Evolutionary conservation across 768 basidiomycete genomes (phyloP).

Genomic region (Pholiota conissans): DNA sequence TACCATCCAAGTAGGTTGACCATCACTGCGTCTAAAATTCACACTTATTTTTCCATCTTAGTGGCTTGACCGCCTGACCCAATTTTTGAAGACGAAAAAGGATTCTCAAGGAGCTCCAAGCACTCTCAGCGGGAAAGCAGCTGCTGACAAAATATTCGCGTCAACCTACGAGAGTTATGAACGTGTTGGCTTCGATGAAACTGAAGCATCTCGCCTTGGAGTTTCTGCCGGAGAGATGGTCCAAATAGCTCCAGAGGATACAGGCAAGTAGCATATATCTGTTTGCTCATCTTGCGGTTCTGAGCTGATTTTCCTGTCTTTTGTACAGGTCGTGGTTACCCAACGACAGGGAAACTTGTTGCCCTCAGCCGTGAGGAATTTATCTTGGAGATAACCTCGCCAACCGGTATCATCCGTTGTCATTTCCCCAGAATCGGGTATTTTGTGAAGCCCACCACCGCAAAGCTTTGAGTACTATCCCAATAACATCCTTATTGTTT

Average conservation of each 20-base stretch:
- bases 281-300: background rate
- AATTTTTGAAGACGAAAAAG: constrained; percentile 30
- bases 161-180: constrained; percentile 36
- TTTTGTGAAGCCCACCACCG: constrained; percentile 20
- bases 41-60: constrained; percentile 18
- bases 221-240: constrained; percentile 39
- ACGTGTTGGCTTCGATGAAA: constrained; percentile 43
- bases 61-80: constrained; percentile 48
- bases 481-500: no score
- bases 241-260: constrained; percentile 15
- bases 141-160: constrained; percentile 40
- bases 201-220: constrained; percentile 43
- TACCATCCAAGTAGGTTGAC: constrained; percentile 39
- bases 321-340: constrained; percentile 34
- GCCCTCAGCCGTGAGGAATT: constrained; percentile 48
- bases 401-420: constrained; percentile 39
- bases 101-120: constrained; percentile 22
- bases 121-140: constrained; percentile 38
- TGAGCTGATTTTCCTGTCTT: background rate
- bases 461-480: constrained; percentile 20
- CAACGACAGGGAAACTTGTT: constrained; percentile 50
- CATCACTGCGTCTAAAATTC: background rate
- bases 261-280: background rate
- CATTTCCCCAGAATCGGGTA: constrained; percentile 56
- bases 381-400: constrained; percentile 45